These are phyloP conservation scores for Dictyostelium firmibasis DNA, from an alignment of 78 protist genomes.

Conservation along the genomic window DNA sequence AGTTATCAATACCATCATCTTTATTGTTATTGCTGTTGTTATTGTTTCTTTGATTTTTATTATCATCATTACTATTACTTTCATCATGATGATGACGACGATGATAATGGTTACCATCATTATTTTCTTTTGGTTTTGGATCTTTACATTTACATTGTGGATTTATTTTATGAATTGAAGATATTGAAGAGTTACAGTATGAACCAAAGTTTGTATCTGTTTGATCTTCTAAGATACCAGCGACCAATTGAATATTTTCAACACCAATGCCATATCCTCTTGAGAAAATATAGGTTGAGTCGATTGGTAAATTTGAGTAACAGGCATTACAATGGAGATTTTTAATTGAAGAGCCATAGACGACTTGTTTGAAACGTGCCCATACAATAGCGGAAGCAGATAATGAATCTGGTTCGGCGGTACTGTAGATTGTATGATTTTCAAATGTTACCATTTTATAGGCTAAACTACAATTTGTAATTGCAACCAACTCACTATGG, in stretches of 20 bases:
- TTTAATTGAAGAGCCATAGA: neutral
- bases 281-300: neutral
- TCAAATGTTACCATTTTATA: neutral
- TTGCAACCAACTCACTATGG: neutral
- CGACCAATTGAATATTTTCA: neutral
- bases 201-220: neutral
- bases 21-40: neutral
- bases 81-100: neutral
- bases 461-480: neutral
- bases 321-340: neutral
- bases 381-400: neutral
- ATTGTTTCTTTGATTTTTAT: neutral
- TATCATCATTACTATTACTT: neutral
- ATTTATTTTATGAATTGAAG: neutral
- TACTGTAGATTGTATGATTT: neutral
- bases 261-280: neutral
- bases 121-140: neutral
- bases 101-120: neutral
- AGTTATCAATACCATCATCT: neutral
- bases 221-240: neutral
- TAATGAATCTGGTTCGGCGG: neutral
- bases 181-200: neutral
- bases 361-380: neutral
- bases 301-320: neutral
- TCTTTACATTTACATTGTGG: constrained; percentile 1